phyloP scores from a whole-genome alignment of 371 early-diverging fungal species.

The Mortierella polycephala region DNA sequence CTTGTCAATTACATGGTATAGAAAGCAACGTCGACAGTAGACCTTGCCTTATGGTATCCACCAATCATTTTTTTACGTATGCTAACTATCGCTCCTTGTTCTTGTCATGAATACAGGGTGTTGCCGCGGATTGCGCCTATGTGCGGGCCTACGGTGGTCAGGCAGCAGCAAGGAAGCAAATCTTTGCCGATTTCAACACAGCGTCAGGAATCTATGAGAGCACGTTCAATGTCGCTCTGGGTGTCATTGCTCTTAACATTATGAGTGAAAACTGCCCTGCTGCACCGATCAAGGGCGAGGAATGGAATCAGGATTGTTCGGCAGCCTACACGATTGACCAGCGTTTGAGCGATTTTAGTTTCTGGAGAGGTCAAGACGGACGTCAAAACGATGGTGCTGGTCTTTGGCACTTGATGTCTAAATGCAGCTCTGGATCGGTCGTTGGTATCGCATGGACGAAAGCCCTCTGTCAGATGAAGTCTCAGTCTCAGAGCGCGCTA shows the following conservation, averaged over 20 bases:
- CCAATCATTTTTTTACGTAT: constrained; percentile 22
- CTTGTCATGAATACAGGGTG: constrained; percentile 61
- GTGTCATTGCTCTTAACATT: constrained; percentile 83
- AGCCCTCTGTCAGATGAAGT: constrained; percentile 72
- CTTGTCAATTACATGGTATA: constrained; percentile 45
- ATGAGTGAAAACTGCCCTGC: constrained; percentile 70
- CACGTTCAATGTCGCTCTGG: constrained; percentile 91
- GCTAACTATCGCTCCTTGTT: constrained; percentile 14
- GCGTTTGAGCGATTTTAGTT: constrained; percentile 89
- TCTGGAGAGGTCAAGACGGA: constrained; percentile 81
- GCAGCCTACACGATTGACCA: constrained; percentile 76
- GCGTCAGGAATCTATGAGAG: constrained; percentile 88
- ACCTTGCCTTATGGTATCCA: constrained; percentile 8
- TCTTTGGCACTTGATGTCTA: constrained; percentile 95
- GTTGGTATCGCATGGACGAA: constrained; percentile 96
- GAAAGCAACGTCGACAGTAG: not conserved
- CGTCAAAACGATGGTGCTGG: constrained; percentile 77
- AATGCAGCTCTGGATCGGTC: constrained; percentile 86
- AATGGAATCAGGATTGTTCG: constrained; percentile 90
- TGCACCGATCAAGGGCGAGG: constrained; percentile 44
- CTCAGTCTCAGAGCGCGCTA: constrained; percentile 56
- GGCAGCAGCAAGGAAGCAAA: constrained; percentile 73
- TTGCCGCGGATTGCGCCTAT: constrained; percentile 85
- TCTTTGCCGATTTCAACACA: constrained; percentile 80
- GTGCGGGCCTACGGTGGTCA: constrained; percentile 65